Evolutionary conservation across 2,329 filamentous ascomycete genomes (phyloP).

Genomic region (Monilinia laxa): DNA sequence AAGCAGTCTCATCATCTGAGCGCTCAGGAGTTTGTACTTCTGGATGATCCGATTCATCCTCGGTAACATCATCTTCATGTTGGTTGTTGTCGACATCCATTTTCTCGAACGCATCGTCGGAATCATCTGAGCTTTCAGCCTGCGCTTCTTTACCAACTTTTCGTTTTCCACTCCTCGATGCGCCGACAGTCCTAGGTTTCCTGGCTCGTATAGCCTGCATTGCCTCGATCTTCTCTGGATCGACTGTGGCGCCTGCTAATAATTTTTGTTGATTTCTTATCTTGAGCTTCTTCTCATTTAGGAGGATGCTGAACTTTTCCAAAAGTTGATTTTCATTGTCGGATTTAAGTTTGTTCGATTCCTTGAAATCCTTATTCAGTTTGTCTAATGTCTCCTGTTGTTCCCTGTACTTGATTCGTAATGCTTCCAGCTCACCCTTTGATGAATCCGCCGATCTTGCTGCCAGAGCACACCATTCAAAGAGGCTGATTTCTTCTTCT

Average conservation of each 20-base stretch:
- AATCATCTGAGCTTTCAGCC: constrained; percentile 43
- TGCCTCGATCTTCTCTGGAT: constrained; percentile 31
- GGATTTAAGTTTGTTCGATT: constrained; percentile 64
- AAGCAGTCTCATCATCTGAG: constrained; percentile 21
- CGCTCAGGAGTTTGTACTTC: constrained; percentile 23
- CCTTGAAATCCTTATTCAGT: constrained; percentile 62
- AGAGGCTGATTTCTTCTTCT: constrained; percentile 61
- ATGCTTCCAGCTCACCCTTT: constrained; percentile 32
- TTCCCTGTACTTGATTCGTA: constrained; percentile 44
- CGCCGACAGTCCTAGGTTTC: constrained; percentile 25
- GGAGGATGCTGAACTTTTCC: constrained; percentile 65
- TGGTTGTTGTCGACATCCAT: constrained; percentile 51
- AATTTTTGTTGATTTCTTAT: constrained; percentile 71
- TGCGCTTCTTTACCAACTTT: constrained; percentile 44
- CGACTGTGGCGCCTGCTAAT: constrained; percentile 43
- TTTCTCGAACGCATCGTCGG: constrained; percentile 49
- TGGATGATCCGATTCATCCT: constrained; percentile 25
- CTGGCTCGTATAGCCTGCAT: constrained; percentile 24
- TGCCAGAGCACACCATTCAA: constrained; percentile 68
- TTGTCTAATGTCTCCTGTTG: constrained; percentile 58
- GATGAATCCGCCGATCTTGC: constrained; percentile 42
- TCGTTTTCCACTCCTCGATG: constrained; percentile 51
- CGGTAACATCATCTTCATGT: constrained; percentile 19
- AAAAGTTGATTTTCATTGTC: constrained; percentile 66
- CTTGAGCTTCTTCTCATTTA: constrained; percentile 80